A percentile compares a stretch with the other conserved stretches of the same genome.
These are phyloP conservation scores for Orbilia javanica DNA, from an alignment of 2,329 filamentous ascomycete species.

Conservation along the genomic window DNA sequence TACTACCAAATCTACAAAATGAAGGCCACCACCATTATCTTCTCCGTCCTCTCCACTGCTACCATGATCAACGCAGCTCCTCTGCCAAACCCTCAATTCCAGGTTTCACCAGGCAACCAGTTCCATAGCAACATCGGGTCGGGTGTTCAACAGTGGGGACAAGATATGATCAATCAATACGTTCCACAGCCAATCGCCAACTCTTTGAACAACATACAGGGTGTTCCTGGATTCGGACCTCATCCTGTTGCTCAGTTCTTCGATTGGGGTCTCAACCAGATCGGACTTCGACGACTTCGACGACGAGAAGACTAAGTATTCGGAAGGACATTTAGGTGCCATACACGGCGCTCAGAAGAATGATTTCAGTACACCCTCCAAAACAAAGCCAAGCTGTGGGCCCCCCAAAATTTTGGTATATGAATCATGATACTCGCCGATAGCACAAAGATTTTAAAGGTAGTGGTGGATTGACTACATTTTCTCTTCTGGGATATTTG, in stretches of 20 bases:
- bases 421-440: too few relatives aligned
- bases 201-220: not conserved
- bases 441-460: too few relatives aligned
- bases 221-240: slow-evolving; percentile 10
- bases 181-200: not conserved
- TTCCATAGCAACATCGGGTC: not conserved
- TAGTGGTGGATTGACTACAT: too few relatives aligned
- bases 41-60: slow-evolving; percentile 10
- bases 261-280: not conserved
- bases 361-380: too few relatives aligned
- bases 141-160: not conserved
- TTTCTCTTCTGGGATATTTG: too few relatives aligned
- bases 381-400: too few relatives aligned
- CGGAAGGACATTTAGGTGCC: too few relatives aligned
- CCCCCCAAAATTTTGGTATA: too few relatives aligned
- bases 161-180: not conserved
- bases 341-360: too few relatives aligned
- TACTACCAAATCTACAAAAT: not conserved
- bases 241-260: not conserved
- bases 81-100: not conserved
- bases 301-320: not conserved
- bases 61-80: not conserved
- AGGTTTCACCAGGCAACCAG: not conserved
- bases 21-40: slow-evolving; percentile 8
- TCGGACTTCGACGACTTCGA: not conserved